Base-by-base conservation (phyloP, 75 land plant genomes). In the Chamaecyparis obtusa region DNA sequence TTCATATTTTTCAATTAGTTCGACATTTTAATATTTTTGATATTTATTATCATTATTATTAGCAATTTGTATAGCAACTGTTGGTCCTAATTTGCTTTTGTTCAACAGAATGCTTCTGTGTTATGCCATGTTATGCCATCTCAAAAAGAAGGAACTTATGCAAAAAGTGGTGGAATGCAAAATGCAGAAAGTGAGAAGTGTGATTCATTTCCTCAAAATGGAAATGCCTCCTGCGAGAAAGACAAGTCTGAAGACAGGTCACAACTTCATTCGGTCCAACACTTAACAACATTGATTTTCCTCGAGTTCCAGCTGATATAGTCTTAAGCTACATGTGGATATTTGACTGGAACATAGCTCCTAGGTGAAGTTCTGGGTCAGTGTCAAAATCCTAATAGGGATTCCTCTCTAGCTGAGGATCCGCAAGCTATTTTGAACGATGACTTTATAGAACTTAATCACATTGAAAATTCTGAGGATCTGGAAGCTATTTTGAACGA, bases 51-150 rank as follows among this genome's bases (percentile, higher is more conserved):
- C 44, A 80, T 24, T 41, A 37, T n/a, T n/a, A n/a, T n/a, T n/a
- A n/a, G n/a, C 83, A 80, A 43, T 4, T 37, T 21, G 11, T 19
- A n/a, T 43, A 80, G 16, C 46, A 43, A 41, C 30, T 80, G 8
- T 43, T 80, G 49, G 9, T 33, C 44, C 83, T 80, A n/a, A 80
- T 43, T 44, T 43, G 49, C 83, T 43, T 24, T 19, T 43, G n/a
- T 43, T 43, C 46, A 43, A 9, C 83, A 80, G 83, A 80, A 80
- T 80, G 51, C 46, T 80, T 80, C 44, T 80, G 83, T 80, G 24
- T 80, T 80, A 80, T n/a, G n/a, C n/a, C n/a, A n/a, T n/a, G n/a
- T n/a, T n/a, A 39, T 80, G 83, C 30, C 83, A 44, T 44, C 49
- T 80, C 27, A 80, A 80, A 27, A 80, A 41, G n/a, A 43, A 37